phyloP scores from a whole-genome alignment of 352 stramenopile genomes.

The Phytophthora syringae region DNA sequence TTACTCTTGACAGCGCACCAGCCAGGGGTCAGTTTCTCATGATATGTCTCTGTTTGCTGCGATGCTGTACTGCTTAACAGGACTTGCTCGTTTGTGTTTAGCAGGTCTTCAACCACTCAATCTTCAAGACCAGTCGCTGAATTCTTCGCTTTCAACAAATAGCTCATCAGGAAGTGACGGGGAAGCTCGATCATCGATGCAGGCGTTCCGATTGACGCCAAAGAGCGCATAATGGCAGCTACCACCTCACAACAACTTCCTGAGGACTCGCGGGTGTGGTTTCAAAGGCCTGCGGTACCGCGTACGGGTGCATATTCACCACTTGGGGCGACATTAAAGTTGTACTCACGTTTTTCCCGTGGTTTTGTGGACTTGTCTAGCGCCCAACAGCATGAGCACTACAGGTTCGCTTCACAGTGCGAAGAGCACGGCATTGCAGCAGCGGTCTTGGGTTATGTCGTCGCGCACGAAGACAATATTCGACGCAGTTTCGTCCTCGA shows the following conservation, averaged over 20 bases:
- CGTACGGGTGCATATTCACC: constrained; percentile 8
- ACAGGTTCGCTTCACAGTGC: background rate
- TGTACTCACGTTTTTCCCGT: background rate
- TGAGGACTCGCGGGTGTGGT: constrained; percentile 3
- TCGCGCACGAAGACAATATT: constrained; percentile 45
- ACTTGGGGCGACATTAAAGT: background rate
- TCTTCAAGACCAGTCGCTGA: background rate
- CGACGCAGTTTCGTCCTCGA: constrained; percentile 25
- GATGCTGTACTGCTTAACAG: background rate
- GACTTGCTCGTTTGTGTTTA: background rate
- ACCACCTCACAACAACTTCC: constrained; percentile 19
- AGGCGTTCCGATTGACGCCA: constrained; percentile 35
- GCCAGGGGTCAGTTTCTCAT: constrained; percentile 13
- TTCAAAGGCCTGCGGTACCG: constrained; percentile 6
- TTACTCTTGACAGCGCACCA: background rate
- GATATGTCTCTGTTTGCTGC: background rate
- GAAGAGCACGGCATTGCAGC: constrained; percentile 23
- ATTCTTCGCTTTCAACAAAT: constrained; percentile 9
- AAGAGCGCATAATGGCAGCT: constrained; percentile 39
- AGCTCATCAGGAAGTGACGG: constrained; percentile 24
- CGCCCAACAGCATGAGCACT: background rate
- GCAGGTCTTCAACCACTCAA: background rate
- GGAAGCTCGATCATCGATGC: constrained; percentile 12
- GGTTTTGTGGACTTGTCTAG: constrained; percentile 1
- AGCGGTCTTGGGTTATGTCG: constrained; percentile 47